phyloP scores from a whole-genome alignment of 106 monocot species.

The Allium cepa region DNA sequence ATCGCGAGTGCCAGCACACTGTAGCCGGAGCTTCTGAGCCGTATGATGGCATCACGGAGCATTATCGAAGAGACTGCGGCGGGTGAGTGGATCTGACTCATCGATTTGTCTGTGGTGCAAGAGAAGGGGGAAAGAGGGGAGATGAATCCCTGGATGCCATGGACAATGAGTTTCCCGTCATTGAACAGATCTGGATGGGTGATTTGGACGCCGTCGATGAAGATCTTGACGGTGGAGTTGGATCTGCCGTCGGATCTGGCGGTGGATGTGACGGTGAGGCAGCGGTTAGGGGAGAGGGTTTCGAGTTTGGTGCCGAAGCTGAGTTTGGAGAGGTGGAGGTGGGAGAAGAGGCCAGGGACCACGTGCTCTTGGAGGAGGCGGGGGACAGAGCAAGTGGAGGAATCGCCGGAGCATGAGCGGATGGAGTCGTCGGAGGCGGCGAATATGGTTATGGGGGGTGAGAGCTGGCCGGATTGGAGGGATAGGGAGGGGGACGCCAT shows the following conservation, averaged over 20 bases:
- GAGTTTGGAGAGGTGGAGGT: slow-evolving; percentile 34
- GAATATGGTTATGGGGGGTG: slow-evolving; percentile 47
- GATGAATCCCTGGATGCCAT: slow-evolving; percentile 65
- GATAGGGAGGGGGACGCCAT: slow-evolving; percentile 39
- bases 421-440: slow-evolving; percentile 51
- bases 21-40: slow-evolving; percentile 47
- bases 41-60: slow-evolving; percentile 61
- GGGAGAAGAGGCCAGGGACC: slow-evolving; percentile 38
- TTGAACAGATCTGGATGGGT: slow-evolving; percentile 65
- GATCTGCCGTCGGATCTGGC: not conserved
- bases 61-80: slow-evolving; percentile 26
- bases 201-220: slow-evolving; percentile 55
- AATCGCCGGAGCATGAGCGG: slow-evolving; percentile 22
- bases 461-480: slow-evolving; percentile 20
- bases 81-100: not conserved
- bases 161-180: slow-evolving; percentile 62
- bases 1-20: slow-evolving; percentile 69
- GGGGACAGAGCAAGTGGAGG: slow-evolving; percentile 31
- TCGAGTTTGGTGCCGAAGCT: slow-evolving; percentile 44
- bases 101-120: slow-evolving; percentile 16
- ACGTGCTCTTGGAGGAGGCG: slow-evolving; percentile 36
- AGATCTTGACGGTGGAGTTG: slow-evolving; percentile 28
- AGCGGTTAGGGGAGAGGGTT: slow-evolving; percentile 40
- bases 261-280: slow-evolving; percentile 44
- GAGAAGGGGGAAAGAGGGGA: slow-evolving; percentile 50